phyloP scores from a whole-genome alignment of 352 stramenopile genomes.

The Globisporangium megalacanthum region DNA sequence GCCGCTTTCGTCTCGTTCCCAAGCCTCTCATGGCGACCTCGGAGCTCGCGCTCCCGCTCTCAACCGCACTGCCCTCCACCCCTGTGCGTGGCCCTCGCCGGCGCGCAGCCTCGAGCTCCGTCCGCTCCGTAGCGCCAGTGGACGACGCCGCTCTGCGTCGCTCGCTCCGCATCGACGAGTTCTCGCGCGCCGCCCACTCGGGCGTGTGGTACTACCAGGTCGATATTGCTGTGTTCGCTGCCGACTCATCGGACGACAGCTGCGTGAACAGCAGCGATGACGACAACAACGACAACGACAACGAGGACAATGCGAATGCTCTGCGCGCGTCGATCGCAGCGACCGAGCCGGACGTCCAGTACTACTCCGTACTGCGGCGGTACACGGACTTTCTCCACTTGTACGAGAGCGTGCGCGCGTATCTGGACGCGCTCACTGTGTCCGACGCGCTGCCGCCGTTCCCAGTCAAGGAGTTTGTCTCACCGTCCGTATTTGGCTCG shows the following conservation, averaged over 20 bases:
- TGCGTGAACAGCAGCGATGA: constrained; percentile 11
- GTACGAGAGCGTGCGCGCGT: constrained; percentile 35
- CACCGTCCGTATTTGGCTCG: constrained; percentile 35
- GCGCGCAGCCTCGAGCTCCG: background rate
- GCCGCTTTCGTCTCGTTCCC: background rate
- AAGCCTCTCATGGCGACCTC: background rate
- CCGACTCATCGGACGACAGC: constrained; percentile 8
- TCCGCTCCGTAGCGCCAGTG: constrained; percentile 3
- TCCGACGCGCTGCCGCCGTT: constrained; percentile 29
- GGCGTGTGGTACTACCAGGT: constrained; percentile 73
- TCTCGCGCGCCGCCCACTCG: constrained; percentile 31
- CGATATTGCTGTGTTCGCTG: constrained; percentile 34
- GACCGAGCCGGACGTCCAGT: constrained; percentile 19
- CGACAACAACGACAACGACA: constrained; percentile 15
- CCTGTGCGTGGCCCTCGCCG: background rate
- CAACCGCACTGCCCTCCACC: background rate
- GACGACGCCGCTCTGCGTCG: constrained; percentile 17
- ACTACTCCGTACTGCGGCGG: constrained; percentile 58
- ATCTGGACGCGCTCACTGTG: constrained; percentile 8
- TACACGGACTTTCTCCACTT: constrained; percentile 66
- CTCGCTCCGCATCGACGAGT: constrained; percentile 38
- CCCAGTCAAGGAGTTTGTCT: constrained; percentile 50
- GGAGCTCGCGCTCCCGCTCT: background rate
- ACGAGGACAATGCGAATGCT: constrained; percentile 8
- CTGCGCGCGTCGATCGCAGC: constrained; percentile 4